phyloP scores from a whole-genome alignment of 768 basidiomycete species.

The Tephrocybe sp. region DNA sequence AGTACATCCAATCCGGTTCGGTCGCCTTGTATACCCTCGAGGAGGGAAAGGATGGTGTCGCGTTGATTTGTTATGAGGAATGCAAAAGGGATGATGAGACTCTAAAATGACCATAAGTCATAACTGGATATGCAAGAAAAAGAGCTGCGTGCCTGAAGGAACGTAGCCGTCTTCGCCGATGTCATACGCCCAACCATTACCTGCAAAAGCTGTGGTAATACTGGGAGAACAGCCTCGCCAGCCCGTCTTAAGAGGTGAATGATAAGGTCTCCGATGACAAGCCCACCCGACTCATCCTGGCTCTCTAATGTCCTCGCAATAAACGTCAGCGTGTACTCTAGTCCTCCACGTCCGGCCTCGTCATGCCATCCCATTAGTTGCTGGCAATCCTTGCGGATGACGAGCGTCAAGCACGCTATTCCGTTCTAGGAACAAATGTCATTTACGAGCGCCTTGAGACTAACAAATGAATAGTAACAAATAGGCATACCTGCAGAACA shows the following conservation, averaged over 20 bases:
- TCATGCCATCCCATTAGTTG: constrained; percentile 81
- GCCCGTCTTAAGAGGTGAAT: constrained; percentile 88
- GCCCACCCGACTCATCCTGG: constrained; percentile 88
- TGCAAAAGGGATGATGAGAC: constrained; percentile 88
- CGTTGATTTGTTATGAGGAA: constrained; percentile 89
- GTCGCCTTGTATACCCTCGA: constrained; percentile 64
- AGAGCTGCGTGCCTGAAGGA: constrained; percentile 64
- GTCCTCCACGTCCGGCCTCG: constrained; percentile 63
- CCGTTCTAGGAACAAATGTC: constrained; percentile 58
- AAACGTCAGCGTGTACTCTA: constrained; percentile 70
- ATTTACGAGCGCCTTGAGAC: neutral
- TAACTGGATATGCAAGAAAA: neutral
- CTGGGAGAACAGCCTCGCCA: constrained; percentile 75
- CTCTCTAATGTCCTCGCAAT: constrained; percentile 75
- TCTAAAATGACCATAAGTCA: constrained; percentile 38
- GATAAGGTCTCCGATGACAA: constrained; percentile 92
- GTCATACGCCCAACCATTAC: constrained; percentile 82
- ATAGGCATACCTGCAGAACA: constrained; percentile 58
- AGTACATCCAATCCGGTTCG: constrained; percentile 79
- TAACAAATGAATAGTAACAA: neutral
- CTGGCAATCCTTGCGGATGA: constrained; percentile 83
- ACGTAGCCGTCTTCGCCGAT: constrained; percentile 86
- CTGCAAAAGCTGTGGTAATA: constrained; percentile 82
- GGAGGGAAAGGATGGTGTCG: constrained; percentile 71
- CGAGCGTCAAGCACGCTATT: constrained; percentile 72